Evolutionary conservation across 208 protist genomes (phyloP).

Genomic region (Acanthamoeba rhysodes): DNA sequence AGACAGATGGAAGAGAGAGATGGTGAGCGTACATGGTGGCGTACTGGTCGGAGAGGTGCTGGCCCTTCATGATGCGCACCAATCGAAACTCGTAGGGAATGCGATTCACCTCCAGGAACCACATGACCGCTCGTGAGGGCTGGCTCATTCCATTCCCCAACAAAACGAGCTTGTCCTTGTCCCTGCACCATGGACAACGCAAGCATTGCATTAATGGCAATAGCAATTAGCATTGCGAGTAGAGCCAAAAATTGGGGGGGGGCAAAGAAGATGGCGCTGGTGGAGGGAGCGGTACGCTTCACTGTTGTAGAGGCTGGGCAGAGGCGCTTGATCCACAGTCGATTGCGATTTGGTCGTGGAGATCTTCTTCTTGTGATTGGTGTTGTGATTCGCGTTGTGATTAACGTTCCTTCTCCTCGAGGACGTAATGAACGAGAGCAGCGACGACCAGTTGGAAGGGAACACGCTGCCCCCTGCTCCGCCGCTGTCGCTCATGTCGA

Average conservation of each 20-base stretch:
- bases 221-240: no score
- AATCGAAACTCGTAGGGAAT: slow-evolving; percentile 63
- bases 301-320: not conserved
- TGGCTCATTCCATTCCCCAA: slow-evolving; percentile 64
- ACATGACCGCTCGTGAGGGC: slow-evolving; percentile 30
- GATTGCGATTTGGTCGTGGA: not conserved
- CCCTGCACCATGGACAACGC: not conserved
- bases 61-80: slow-evolving; percentile 45
- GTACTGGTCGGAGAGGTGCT: slow-evolving; percentile 29
- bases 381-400: not conserved
- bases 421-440: not conserved
- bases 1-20: not conserved
- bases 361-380: not conserved
- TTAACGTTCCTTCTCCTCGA: not conserved
- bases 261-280: no score
- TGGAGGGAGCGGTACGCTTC: not conserved
- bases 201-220: not conserved
- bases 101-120: slow-evolving; percentile 34
- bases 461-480: no score
- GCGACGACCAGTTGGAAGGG: not conserved
- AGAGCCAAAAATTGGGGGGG: no score
- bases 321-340: not conserved
- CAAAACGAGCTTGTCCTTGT: slow-evolving; percentile 60
- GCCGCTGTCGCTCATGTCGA: no score
- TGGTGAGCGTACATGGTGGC: slow-evolving; percentile 5